A percentile compares a stretch with the other conserved stretches of the same genome.
Conservation (phyloP, 2,329 filamentous ascomycete species). For the Scedosporium minutisporum region DNA sequence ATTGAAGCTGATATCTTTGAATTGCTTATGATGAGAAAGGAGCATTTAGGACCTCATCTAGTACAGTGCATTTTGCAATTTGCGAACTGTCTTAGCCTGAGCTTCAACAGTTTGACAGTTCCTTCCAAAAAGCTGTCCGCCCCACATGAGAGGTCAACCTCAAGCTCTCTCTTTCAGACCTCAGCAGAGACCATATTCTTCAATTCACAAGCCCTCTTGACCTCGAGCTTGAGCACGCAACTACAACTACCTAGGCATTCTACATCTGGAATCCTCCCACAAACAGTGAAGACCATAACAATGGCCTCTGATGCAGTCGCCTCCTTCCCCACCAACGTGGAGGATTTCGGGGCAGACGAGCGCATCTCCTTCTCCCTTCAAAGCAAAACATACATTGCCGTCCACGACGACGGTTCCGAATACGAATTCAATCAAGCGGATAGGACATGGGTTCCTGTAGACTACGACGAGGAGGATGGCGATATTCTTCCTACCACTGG, state of each 20-base stretch:
- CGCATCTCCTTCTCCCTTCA: slow-evolving; percentile 82
- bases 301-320: background rate
- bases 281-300: slow-evolving; percentile 1
- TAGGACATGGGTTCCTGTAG: slow-evolving; percentile 61
- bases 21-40: no score
- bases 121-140: no score
- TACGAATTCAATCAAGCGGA: slow-evolving; percentile 68
- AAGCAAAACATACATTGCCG: slow-evolving; percentile 72
- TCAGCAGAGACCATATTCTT: background rate
- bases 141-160: no score
- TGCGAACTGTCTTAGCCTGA: no score
- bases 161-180: no score
- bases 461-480: slow-evolving; percentile 29
- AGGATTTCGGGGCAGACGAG: slow-evolving; percentile 65
- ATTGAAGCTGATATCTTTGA: no score
- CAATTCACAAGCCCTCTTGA: background rate
- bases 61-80: no score
- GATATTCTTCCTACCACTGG: background rate
- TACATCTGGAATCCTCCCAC: background rate
- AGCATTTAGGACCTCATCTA: no score
- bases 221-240: no score
- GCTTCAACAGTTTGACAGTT: no score
- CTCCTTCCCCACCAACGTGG: slow-evolving; percentile 48
- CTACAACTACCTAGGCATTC: no score
- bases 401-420: slow-evolving; percentile 75